Percentiles rank a stretch among this genome's conserved stretches.
Evolutionary conservation across 169 alveolate species (phyloP).

Genomic region (Plasmodium billcollinsi): DNA sequence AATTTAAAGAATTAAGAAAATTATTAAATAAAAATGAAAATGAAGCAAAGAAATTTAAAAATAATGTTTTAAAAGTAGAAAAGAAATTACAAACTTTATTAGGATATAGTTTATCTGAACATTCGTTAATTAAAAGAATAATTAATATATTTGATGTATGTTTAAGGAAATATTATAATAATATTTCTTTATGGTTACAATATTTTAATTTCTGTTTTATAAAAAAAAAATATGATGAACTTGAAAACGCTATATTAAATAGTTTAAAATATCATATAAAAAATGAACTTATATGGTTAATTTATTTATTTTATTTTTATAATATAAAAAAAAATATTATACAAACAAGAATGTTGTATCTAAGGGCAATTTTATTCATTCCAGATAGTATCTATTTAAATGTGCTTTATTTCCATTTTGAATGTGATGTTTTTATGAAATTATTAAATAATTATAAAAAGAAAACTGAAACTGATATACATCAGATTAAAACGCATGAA

Average conservation of each 20-base stretch:
- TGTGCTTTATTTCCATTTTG: conserved; percentile 30
- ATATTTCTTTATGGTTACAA: conserved; percentile 49
- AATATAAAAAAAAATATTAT: conserved; percentile 36
- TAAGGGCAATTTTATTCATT: conserved; percentile 52
- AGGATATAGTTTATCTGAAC: conserved; percentile 36
- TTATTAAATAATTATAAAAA: conserved; percentile 44
- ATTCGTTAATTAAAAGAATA: conserved; percentile 54
- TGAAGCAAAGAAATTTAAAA: conserved; percentile 23
- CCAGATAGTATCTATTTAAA: conserved; percentile 34
- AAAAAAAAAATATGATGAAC: conserved; percentile 21
- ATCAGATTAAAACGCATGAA: neutral
- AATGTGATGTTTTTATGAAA: conserved; percentile 44
- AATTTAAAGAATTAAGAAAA: conserved; percentile 13
- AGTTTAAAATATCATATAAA: conserved; percentile 44
- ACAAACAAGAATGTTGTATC: conserved; percentile 57
- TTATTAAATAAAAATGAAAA: conserved; percentile 36
- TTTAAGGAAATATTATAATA: conserved; percentile 52
- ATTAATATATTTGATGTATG: conserved; percentile 42
- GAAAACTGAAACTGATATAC: neutral
- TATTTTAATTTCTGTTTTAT: conserved; percentile 57
- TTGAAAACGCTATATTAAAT: conserved; percentile 56
- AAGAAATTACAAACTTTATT: conserved; percentile 48
- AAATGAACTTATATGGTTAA: conserved; percentile 60
- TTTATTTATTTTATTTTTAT: conserved; percentile 49
- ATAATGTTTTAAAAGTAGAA: conserved; percentile 21